phyloP scores from a whole-genome alignment of 2,329 filamentous ascomycete genomes.

The Ambrosiella xylebori region DNA sequence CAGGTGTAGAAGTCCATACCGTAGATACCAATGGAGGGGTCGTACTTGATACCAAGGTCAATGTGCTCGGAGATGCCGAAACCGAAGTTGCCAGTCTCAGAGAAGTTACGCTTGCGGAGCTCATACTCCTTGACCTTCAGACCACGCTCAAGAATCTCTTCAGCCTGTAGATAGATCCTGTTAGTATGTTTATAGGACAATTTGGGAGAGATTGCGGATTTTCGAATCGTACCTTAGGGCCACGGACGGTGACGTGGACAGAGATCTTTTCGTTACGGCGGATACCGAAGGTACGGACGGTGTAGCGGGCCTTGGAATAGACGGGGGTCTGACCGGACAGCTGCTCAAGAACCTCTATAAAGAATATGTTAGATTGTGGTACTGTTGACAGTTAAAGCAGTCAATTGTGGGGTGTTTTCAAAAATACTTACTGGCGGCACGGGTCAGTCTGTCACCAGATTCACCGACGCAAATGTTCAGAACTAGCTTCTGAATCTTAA shows the following conservation, averaged over 20 bases:
- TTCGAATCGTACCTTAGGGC: constrained; percentile 45
- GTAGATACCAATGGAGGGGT: constrained; percentile 95
- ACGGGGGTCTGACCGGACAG: constrained; percentile 98
- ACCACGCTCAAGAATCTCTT: constrained; percentile 99
- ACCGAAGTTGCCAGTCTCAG: constrained; percentile 97
- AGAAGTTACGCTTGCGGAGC: constrained; percentile 98
- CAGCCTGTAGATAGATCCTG: constrained; percentile 38
- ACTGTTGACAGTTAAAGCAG: neutral
- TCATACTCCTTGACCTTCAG: constrained; percentile 99
- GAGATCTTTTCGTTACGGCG: constrained; percentile 99
- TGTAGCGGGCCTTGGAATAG: constrained; percentile 99
- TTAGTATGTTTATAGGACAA: constrained; percentile 15
- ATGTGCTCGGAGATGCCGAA: constrained; percentile 99
- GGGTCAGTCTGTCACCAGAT: constrained; percentile 99
- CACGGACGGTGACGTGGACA: constrained; percentile 98
- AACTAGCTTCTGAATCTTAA: constrained; percentile 98
- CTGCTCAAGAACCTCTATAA: constrained; percentile 81
- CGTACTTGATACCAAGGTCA: constrained; percentile 99
- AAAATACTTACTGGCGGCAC: constrained; percentile 53
- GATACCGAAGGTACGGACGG: constrained; percentile 99
- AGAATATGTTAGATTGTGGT: constrained; percentile 3
- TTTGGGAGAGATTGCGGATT: neutral
- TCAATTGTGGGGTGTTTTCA: neutral
- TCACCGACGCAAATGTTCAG: constrained; percentile 99
- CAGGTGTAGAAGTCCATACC: constrained; percentile 99